Base-by-base conservation (phyloP, 2,329 filamentous ascomycete genomes). In the Diplodia scrobiculata region DNA sequence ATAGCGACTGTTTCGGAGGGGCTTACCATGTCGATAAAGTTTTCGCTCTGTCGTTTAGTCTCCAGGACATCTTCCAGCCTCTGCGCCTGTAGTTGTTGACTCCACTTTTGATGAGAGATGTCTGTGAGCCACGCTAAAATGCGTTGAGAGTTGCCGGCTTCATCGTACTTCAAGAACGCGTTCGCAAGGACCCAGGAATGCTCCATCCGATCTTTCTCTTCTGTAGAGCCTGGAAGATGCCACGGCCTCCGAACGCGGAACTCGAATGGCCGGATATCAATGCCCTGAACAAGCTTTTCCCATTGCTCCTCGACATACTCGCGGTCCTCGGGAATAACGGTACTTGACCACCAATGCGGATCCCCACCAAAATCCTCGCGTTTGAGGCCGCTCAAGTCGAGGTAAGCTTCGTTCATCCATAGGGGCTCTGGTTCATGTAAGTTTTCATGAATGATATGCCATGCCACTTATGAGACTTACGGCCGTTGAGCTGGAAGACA, bases 31-130 rank as follows among this genome's bases (percentile, higher is more conserved):
- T 77, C 76, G 19, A 77, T 77, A 64, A 78, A 78, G 38, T 75
- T 75, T 66, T 77, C 75, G 1, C 72, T 75, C 53, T 75, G 72
- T 21, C 74, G 67, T 59, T 77, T 78, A 10, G 72, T 72, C 66
- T 78, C 76, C 13, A 76, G 67, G 2, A 75, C 76, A 55, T 78
- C 76, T 50, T 78, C 70, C 1, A 77, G 70, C 27, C 73, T 69
- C 62, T 72, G 70, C 3, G 71, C 66, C 6, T 75, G 67, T 9
- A 77, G 50, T 19, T 69, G 67, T 41, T 77, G 74, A 2, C 69
- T 71, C 62, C 73, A 74, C 50, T 77, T 77, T 11, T 73, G 69
- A 63, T 74, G 71, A 1, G 72, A 74, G 9, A 77, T 75, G 34
- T 78, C 74, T 3, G 71, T 73, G 4, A 77, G 68, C 72, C 75